Base-by-base conservation (phyloP, 2,329 filamentous ascomycete genomes). In the Pseudogymnoascus sp. region DNA sequence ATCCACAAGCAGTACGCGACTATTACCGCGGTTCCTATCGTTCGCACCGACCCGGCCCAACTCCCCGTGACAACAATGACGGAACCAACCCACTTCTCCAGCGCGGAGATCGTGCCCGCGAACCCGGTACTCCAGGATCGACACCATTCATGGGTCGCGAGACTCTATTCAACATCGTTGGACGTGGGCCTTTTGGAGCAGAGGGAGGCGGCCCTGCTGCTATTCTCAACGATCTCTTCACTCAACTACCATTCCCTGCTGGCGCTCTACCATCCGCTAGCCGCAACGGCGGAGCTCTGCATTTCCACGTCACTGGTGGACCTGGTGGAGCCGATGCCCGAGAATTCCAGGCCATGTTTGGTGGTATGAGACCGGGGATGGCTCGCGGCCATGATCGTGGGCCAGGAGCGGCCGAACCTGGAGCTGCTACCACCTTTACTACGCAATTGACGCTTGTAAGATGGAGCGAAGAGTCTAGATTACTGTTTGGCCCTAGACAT, bases 401-500 rank as follows among this genome's bases (percentile, higher is more conserved):
- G 66, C 64, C 52, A 67, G 70, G 27, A 59, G 69, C 63, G 63
- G 68, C 13, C 27, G 71, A 75, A 58, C 72, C 72, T 37, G 70
- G 69, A 61, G 67, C 62, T 60, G 66, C 68, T 42, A 65, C 68
- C 4, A 70, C 68, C 42, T 97, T 97, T 72, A 77, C 81, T 18
- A 80, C 90, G 7, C 83, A 85, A 37, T 80, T 84, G 7, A 97
- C 94, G 1, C 79, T 82, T 61, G 81, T 82, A 60, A 87, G 94
- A 64, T 99, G 95, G 87, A 85, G 89, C 71, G 91, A 97, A 71
- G 95, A 97, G 73, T 87, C 92, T 7, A 87, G 88, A 65, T 86
- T 99, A 73, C 81, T 97, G 0, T 97, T 94, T 73, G 89, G 89
- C 27, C 75, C 79, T 21, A 80, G 77, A 58, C 82, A 87, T 60